phyloP scores from a whole-genome alignment of 495 filamentous ascomycete species.

The Evernia prunastri region DNA sequence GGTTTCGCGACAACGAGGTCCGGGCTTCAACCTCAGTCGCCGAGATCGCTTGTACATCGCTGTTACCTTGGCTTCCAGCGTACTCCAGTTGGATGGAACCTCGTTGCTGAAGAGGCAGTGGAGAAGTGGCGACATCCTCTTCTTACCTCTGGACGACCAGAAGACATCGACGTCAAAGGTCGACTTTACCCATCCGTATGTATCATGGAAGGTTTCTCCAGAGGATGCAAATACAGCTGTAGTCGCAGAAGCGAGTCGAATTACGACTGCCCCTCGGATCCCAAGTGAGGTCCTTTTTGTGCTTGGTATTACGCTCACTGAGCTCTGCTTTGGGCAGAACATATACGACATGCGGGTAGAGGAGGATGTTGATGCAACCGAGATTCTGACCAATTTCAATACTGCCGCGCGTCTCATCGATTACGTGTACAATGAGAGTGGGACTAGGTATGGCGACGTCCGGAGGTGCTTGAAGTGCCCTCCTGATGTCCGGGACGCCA shows the following conservation, averaged over 20 bases:
- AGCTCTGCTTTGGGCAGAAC: slow-evolving; percentile 30
- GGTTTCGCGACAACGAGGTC: neutral
- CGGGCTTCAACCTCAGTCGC: slow-evolving; percentile 16
- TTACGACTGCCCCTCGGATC: slow-evolving; percentile 18
- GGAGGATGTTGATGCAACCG: slow-evolving; percentile 26
- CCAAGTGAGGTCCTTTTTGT: slow-evolving; percentile 30
- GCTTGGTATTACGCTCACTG: slow-evolving; percentile 30
- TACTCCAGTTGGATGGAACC: slow-evolving; percentile 33
- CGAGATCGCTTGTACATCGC: slow-evolving; percentile 32
- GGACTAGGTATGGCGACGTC: slow-evolving; percentile 28
- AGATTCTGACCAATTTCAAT: slow-evolving; percentile 27
- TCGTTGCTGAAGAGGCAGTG: slow-evolving; percentile 30
- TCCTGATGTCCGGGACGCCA: slow-evolving; percentile 23
- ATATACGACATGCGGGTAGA: slow-evolving; percentile 21
- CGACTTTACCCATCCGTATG: neutral
- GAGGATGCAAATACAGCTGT: neutral
- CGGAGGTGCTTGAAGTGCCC: slow-evolving; percentile 25
- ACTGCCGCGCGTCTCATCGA: slow-evolving; percentile 27
- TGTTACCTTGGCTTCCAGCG: slow-evolving; percentile 32
- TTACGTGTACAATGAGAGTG: slow-evolving; percentile 28
- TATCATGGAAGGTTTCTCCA: neutral
- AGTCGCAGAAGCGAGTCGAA: neutral
- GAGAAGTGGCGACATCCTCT: slow-evolving; percentile 29
- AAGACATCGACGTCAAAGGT: neutral
- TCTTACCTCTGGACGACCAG: slow-evolving; percentile 7